Base-by-base conservation (phyloP, 805 yeast species). In the Debaryomyces tyrocola region DNA sequence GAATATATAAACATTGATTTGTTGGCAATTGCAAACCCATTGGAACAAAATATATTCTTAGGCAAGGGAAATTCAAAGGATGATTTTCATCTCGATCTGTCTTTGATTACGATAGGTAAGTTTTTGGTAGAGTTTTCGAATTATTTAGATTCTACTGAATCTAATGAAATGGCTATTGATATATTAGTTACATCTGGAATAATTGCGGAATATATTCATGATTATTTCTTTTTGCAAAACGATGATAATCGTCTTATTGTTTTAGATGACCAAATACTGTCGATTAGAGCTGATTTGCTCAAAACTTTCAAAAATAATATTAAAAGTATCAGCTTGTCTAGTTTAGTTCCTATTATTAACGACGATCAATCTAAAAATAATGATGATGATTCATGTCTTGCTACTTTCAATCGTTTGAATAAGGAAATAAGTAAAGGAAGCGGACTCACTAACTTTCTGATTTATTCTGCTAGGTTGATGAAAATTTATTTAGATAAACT, bases 21-120 rank as follows among this genome's bases (percentile, higher is more conserved):
- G 35, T 48, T 80, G 17, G 57, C 83, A 0, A 55, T 79, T 20
- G 75, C 80, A 0, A 80, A 79, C 52, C 72, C 80, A 1, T 55
- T 82, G 40, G 75, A 66, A 20, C 64, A 69, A 10, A 75, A 69
- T 44, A 62, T 75, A 1, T 71, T 69, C 40, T 60, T 74, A 34
- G 10, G 6, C 20, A 39, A 39, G 21, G 12, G 17, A 18, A 15
- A n/a, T 28, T 31, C 35, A 3, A 31, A 31, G 14, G 27, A 24
- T 2, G 11, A 31, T n/a, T 6, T n/a, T n/a, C 38, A 37, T 3
- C 27, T 44, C 10, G 47, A 52, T 20, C 20, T 41, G 3, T 17
- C 41, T 1, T 40, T 58, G 6, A 24, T 56, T n/a, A 43, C 47
- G 1, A 42, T 57, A 6, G 58, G 56, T 3, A 45, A 45, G 10